Base-by-base conservation (phyloP, 2,329 filamentous ascomycete genomes). In the Geosmithia flava region DNA sequence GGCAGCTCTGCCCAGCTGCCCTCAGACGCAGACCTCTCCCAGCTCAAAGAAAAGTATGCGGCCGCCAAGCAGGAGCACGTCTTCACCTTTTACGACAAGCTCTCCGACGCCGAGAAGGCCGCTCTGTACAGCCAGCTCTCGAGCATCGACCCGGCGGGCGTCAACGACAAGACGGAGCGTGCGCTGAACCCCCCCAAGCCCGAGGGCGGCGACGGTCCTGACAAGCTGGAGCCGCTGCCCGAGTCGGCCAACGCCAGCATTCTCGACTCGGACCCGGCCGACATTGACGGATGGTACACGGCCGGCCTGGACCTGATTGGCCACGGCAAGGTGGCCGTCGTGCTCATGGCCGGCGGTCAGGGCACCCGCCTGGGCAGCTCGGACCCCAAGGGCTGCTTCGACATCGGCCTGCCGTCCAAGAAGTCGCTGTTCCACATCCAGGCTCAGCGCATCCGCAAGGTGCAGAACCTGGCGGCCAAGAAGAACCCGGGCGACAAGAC, bases 361-460 rank as follows among this genome's bases (percentile, higher is more conserved):
- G 93, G 93, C 54, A 98, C 93, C 52, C 80, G 93, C 53, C 72
- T 98, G 53, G 93, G 93, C 56, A 96, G 89, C 74, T 93, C 89
- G 49, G 91, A 84, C 17, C 93, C 93, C 56, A 98, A 98, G 74
- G 93, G 93, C 49, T 97, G 91, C 77, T 98, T 87, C 69, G 84
- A 98, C 63, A 97, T 98, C 65, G 89, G 89, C 17, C 78, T 98
- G 49, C 88, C 91, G 30, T 95, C 88, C 56, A 71, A 84, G 62
- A 98, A 98, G 74, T 89, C 89, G 16, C 78, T 98, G 51, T 98
- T 98, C 77, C 90, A 97, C 73, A 86, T 98, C 57, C 93, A 98
- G 69, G 93, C 86, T 43, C 90, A 98, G 78, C 78, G 93, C 48
- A 97, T 98, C 62, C 76, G 76, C 59, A 94, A 89, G 71, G 70